Evolutionary conservation across 2,329 filamentous ascomycete genomes (phyloP).

Genomic region (Fusarium paranaense): DNA sequence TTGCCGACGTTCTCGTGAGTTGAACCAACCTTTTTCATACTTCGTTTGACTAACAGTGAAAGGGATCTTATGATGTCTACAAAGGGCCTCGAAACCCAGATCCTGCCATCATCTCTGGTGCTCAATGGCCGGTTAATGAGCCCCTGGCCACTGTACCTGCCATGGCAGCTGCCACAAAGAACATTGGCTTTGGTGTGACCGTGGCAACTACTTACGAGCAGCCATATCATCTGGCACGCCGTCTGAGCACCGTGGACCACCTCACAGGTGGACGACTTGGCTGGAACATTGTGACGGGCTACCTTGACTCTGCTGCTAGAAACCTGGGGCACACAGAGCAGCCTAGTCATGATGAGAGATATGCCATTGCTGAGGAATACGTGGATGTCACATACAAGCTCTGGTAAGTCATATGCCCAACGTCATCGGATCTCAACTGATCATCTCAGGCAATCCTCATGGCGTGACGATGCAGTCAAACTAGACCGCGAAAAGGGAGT

Average conservation of each 20-base stretch:
- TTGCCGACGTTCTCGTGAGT: slow-evolving; percentile 66
- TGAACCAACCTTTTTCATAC: not conserved
- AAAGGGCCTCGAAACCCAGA: slow-evolving; percentile 63
- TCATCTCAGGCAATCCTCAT: slow-evolving; percentile 57
- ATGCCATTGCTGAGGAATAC: slow-evolving; percentile 70
- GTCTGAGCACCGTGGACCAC: slow-evolving; percentile 76
- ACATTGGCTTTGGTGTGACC: slow-evolving; percentile 76
- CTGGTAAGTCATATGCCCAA: slow-evolving; percentile 55
- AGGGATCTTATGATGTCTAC: slow-evolving; percentile 77
- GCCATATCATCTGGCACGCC: slow-evolving; percentile 73
- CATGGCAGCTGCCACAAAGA: slow-evolving; percentile 76
- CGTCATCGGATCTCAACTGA: not conserved
- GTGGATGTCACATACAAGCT: slow-evolving; percentile 70
- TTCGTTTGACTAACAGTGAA: not conserved
- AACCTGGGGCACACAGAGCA: slow-evolving; percentile 71
- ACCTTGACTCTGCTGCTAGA: slow-evolving; percentile 73
- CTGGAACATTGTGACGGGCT: slow-evolving; percentile 72
- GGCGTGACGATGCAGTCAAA: slow-evolving; percentile 70
- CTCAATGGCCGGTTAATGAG: slow-evolving; percentile 80
- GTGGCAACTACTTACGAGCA: slow-evolving; percentile 76
- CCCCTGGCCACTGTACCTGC: slow-evolving; percentile 70
- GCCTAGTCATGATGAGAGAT: slow-evolving; percentile 62
- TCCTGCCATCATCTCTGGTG: slow-evolving; percentile 70
- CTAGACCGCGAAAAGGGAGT: slow-evolving; percentile 64
- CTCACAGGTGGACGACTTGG: slow-evolving; percentile 68